Evolutionary conservation across 495 filamentous ascomycete genomes (phyloP).

Genomic region (Pyrenopolyporus hunteri): DNA sequence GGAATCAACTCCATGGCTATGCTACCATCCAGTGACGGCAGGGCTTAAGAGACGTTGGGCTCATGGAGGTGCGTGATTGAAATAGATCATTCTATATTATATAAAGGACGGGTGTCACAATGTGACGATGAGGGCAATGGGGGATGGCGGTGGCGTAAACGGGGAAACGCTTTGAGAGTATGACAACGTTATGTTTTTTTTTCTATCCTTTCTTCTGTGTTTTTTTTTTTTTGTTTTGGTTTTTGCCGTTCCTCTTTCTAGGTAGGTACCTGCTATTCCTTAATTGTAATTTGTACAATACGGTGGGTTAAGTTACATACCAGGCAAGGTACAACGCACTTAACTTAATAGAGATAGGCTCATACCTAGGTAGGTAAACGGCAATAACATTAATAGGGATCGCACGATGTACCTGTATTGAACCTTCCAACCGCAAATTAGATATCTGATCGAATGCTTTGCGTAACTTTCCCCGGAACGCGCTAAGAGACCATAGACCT

Average conservation of each 20-base stretch:
- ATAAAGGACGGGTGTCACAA: not conserved
- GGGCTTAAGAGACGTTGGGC: not conserved
- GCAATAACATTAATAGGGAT: too few relatives aligned
- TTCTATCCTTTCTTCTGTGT: not conserved
- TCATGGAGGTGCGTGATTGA: conserved; percentile 14
- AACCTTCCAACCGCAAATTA: not conserved
- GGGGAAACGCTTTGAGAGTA: not conserved
- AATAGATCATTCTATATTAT: conserved; percentile 15
- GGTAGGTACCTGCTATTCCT: too few relatives aligned
- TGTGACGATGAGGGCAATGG: too few relatives aligned
- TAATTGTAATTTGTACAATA: too few relatives aligned
- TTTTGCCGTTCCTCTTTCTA: too few relatives aligned
- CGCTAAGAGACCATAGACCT: conserved; percentile 3
- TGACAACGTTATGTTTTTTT: conserved; percentile 11
- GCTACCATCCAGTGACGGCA: conserved; percentile 17
- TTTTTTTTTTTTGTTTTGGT: conserved; percentile 10
- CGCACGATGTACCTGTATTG: too few relatives aligned
- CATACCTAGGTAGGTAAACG: too few relatives aligned
- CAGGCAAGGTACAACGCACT: too few relatives aligned
- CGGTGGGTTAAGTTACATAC: too few relatives aligned
- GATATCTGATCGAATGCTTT: conserved; percentile 8
- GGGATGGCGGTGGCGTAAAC: conserved; percentile 4
- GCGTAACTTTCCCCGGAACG: conserved; percentile 26
- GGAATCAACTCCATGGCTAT: conserved; percentile 65
- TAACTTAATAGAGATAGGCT: too few relatives aligned